Evolutionary conservation across 306 rosid species (phyloP), one percentile per base, ranked within the genome.

Genomic region (Cicer chorassanicum): DNA sequence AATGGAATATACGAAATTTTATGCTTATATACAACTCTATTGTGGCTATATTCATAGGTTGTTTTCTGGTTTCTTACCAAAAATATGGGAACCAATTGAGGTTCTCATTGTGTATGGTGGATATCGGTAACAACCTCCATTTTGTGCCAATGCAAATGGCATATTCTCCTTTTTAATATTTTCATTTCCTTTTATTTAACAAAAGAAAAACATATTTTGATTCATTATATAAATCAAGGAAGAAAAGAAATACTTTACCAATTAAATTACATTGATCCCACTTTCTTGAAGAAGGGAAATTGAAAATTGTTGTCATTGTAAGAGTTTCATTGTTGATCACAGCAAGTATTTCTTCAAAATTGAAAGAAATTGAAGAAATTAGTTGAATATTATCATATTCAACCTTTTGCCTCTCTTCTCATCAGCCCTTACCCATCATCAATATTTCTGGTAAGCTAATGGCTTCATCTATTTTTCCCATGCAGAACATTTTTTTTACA

Each of bases 251-350:
- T 38, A 34, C 9, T 34, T 29, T 2, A 59, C 15, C 40, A 59
- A 29, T 59, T 10, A 12, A 59, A 34, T 11, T 6, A 60, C 18
- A 34, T 29, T 12, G 36, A 29, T 29, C 36, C 65, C 19, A 7
- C 43, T 55, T 55, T 19, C 62, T 55, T 55, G 4, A 13, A 29
- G 36, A 29, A 36, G 19, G 44, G 9, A n/a, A 60, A 2, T 60
- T 34, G 9, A 57, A n/a, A 60, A 13, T 60, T 60, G 43, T 12
- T 59, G 29, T 59, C 57, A 15, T 51, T 51, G 15, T 34, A 6
- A 59, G 65, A 59, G 18, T 12, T 59, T 34, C 44, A 60, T 60
- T 60, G 65, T 60, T 60, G 19, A 60, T 60, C 43, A 60, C 12
- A 34, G 65, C 34, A 34, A 34, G 9, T 34, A 34, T 38, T 60